A percentile compares a stretch with the other conserved stretches of the same genome.
These are phyloP conservation scores for Phytopythium chamaehyphon DNA, from an alignment of 352 stramenopile genomes.

Conservation along the genomic window DNA sequence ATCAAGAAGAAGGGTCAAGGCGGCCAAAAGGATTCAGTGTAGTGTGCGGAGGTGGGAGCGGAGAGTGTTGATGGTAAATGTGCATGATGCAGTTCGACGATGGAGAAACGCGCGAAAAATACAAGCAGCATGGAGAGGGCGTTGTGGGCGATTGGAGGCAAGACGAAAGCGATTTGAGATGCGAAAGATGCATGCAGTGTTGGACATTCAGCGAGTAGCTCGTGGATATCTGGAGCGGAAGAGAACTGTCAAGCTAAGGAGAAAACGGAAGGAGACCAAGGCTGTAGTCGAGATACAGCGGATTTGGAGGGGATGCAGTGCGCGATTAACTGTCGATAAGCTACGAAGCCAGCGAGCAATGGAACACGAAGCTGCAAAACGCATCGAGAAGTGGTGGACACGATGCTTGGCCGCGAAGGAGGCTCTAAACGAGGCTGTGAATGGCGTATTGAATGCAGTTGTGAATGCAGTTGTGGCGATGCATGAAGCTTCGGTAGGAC, in stretches of 20 bases:
- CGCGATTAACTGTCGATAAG: slow-evolving; percentile 12
- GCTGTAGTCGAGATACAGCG: no score
- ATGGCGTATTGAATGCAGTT: no score
- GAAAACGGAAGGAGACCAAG: not conserved
- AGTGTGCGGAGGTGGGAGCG: slow-evolving; percentile 23
- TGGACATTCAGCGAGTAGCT: slow-evolving; percentile 21
- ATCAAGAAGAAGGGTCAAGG: slow-evolving; percentile 10
- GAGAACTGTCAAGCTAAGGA: slow-evolving; percentile 7
- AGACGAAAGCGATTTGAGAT: not conserved
- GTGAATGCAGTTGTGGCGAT: no score
- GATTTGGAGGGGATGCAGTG: not conserved
- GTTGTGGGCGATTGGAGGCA: slow-evolving; percentile 18
- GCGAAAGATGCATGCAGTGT: no score
- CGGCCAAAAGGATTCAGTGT: slow-evolving; percentile 25
- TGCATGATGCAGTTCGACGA: slow-evolving; percentile 9
- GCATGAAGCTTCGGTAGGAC: no score
- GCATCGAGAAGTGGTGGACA: no score
- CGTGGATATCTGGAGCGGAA: slow-evolving; percentile 8
- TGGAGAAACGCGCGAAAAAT: slow-evolving; percentile 39
- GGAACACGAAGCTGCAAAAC: no score
- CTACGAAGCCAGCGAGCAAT: slow-evolving; percentile 5
- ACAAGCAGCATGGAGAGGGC: slow-evolving; percentile 36
- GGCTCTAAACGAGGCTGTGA: no score
- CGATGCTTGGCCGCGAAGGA: no score
- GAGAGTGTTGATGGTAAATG: slow-evolving; percentile 1